Evolutionary conservation across 1,284 basidiomycete species (phyloP).

Genomic region (Ceratobasidium theobromae): DNA sequence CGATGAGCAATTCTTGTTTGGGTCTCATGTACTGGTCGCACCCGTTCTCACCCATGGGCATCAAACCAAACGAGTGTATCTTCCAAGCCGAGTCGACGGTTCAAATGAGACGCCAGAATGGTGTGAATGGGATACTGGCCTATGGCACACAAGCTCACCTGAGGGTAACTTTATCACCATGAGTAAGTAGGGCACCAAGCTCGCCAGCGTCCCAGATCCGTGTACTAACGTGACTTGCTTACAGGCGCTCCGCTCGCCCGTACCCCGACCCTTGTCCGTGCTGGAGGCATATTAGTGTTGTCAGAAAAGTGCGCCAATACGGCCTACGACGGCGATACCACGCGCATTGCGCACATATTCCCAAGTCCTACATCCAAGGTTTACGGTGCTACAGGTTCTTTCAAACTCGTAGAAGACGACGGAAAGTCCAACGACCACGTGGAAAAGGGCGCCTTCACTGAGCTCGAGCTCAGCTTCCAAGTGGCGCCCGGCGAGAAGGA

Average conservation of each 20-base stretch:
- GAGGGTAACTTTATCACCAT: conserved; percentile 9
- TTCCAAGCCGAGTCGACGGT: conserved; percentile 17
- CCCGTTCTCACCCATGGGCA: conserved; percentile 19
- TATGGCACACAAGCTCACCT: conserved; percentile 21
- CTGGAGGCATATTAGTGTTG: conserved; percentile 27
- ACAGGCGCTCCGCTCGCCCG: conserved; percentile 14
- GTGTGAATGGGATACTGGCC: conserved; percentile 28
- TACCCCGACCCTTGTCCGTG: conserved; percentile 24
- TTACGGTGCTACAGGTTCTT: conserved; percentile 6
- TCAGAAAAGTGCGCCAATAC: conserved; percentile 24
- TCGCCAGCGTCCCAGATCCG: background rate
- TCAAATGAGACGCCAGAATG: conserved; percentile 19
- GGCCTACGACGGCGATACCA: conserved; percentile 16
- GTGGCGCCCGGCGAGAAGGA: background rate
- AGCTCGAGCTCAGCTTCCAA: conserved; percentile 24
- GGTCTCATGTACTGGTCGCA: conserved; percentile 24
- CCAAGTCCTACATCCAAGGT: background rate
- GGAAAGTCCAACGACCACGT: conserved; percentile 28
- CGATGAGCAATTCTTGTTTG: conserved; percentile 30
- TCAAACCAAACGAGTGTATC: conserved; percentile 24
- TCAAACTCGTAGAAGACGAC: conserved; percentile 29
- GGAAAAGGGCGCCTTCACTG: conserved; percentile 8
- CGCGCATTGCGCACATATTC: conserved; percentile 31
- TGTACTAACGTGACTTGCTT: background rate
- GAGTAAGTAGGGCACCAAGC: background rate